phyloP scores from a whole-genome alignment of 2,329 filamentous ascomycete genomes.

The Drechslerella dactyloides region DNA sequence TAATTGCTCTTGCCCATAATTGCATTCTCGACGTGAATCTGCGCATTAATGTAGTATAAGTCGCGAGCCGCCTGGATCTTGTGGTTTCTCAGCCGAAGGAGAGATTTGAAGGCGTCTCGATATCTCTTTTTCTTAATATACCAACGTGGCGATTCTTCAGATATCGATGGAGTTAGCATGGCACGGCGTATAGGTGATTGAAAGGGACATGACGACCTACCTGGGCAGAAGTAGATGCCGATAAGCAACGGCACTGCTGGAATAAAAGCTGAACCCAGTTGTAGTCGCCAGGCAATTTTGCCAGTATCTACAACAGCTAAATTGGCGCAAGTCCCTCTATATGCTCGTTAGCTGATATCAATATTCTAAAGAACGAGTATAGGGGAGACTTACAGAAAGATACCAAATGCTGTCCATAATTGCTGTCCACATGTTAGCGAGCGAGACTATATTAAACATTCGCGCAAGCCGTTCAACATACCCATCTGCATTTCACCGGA shows the following conservation, averaged over 20 bases:
- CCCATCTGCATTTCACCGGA: conserved; percentile 21
- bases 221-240: conserved; percentile 67
- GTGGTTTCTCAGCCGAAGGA: conserved; percentile 66
- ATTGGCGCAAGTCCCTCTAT: conserved; percentile 67
- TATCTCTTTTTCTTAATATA: conserved; percentile 71
- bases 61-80: conserved; percentile 69
- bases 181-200: too few relatives aligned
- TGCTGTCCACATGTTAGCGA: conserved; percentile 52
- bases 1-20: conserved; percentile 63
- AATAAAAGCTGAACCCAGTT: conserved; percentile 70
- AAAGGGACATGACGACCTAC: conserved; percentile 20
- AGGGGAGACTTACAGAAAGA: conserved; percentile 64
- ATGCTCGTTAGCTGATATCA: not conserved
- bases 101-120: conserved; percentile 66
- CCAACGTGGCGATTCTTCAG: conserved; percentile 63
- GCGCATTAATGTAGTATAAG: conserved; percentile 67
- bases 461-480: conserved; percentile 1
- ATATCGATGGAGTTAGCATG: not conserved
- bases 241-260: conserved; percentile 68
- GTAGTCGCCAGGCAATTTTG: conserved; percentile 68
- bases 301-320: conserved; percentile 68
- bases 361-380: not conserved
- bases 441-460: not conserved
- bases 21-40: conserved; percentile 61
- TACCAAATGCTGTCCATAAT: conserved; percentile 66